phyloP scores from a whole-genome alignment of 2,329 filamentous ascomycete genomes.

The Trichoderma breve region DNA sequence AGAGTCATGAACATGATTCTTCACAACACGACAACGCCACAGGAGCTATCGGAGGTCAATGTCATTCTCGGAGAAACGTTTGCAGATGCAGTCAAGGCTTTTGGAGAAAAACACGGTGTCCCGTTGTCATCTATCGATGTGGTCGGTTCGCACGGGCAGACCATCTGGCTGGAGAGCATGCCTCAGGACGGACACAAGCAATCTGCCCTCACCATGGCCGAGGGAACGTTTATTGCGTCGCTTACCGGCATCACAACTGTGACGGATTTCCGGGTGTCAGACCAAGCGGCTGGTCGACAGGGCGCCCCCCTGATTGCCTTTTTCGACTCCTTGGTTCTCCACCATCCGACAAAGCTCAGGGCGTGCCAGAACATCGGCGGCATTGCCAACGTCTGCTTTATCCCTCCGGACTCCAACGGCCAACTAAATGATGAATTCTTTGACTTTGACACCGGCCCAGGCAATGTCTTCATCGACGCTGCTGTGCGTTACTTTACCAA shows the following conservation, averaged over 20 bases:
- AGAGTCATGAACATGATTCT: constrained; percentile 57
- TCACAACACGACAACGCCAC: constrained; percentile 51
- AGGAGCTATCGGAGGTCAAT: constrained; percentile 56
- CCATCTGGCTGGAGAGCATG: constrained; percentile 56
- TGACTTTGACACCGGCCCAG: constrained; percentile 56
- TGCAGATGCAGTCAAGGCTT: constrained; percentile 49
- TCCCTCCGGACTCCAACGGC: constrained; percentile 43
- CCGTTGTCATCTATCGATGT: constrained; percentile 48
- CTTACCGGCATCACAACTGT: constrained; percentile 58
- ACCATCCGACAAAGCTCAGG: constrained; percentile 53
- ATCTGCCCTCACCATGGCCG: constrained; percentile 55
- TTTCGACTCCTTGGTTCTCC: constrained; percentile 49
- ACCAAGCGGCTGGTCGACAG: constrained; percentile 48
- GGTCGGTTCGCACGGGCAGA: constrained; percentile 58
- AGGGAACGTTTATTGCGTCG: constrained; percentile 53
- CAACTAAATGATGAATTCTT: constrained; percentile 32
- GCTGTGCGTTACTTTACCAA: constrained; percentile 54
- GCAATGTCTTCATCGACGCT: constrained; percentile 57
- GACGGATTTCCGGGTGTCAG: constrained; percentile 51
- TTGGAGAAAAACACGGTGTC: constrained; percentile 45
- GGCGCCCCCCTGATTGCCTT: constrained; percentile 51
- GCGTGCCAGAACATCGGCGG: constrained; percentile 62
- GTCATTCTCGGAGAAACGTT: constrained; percentile 57
- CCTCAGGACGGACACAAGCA: constrained; percentile 45
- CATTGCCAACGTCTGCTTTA: constrained; percentile 61